Evolutionary conservation across 495 filamentous ascomycete genomes (phyloP).

Genomic region (Penicillium tannophilum): DNA sequence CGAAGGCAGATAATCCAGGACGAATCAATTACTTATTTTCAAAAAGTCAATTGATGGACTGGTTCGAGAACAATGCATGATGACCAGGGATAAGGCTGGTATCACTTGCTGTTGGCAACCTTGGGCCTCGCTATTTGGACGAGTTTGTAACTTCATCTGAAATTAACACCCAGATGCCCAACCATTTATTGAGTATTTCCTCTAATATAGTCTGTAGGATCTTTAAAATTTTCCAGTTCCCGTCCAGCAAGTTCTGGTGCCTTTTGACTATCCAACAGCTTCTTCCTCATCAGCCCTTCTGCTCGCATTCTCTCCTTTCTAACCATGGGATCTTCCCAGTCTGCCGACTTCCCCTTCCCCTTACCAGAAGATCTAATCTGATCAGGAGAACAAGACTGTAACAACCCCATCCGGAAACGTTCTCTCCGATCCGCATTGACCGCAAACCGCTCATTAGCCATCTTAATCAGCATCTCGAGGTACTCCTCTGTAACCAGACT

Average conservation of each 20-base stretch:
- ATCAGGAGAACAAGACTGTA: constrained; percentile 24
- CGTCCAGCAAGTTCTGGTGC: constrained; percentile 2
- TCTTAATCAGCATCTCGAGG: constrained; percentile 61
- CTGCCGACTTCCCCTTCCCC: constrained; percentile 21
- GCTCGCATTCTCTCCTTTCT: constrained; percentile 62
- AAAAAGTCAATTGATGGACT: background rate
- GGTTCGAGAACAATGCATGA: background rate
- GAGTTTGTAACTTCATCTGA: too few species aligned
- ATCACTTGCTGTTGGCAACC: too few species aligned
- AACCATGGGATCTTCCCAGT: constrained; percentile 56
- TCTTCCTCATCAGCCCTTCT: constrained; percentile 58
- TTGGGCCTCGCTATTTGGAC: too few species aligned
- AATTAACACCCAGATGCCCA: background rate
- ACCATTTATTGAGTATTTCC: background rate
- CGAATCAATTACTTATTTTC: background rate
- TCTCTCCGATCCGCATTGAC: constrained; percentile 72
- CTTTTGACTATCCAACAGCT: constrained; percentile 29
- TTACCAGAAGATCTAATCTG: constrained; percentile 5
- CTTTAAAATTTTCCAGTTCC: background rate
- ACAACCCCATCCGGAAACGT: constrained; percentile 50
- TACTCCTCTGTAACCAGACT: constrained; percentile 56
- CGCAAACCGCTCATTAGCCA: constrained; percentile 76
- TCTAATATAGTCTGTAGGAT: too few species aligned
- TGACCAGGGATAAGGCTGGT: background rate
- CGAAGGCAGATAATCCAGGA: background rate